These are phyloP conservation scores for Nakataea oryzae DNA, from an alignment of 2,329 filamentous ascomycete species.

Conservation along the genomic window DNA sequence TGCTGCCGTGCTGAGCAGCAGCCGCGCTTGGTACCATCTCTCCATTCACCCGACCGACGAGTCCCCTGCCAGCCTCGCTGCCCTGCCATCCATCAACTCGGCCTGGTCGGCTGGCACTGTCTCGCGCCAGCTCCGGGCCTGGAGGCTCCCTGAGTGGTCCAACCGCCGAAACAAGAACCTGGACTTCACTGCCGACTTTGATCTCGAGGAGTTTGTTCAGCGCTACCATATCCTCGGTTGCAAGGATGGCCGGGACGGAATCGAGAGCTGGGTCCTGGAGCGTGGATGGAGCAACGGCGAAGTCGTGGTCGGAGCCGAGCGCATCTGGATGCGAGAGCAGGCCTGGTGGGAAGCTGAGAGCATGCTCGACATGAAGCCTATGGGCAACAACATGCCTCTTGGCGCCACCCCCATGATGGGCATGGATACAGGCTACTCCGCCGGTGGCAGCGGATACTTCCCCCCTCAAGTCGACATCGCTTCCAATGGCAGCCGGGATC, in stretches of 20 bases:
- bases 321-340: conserved; percentile 88
- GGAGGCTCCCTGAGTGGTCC: conserved; percentile 92
- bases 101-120: conserved; percentile 90
- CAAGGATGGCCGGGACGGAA: conserved; percentile 79
- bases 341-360: conserved; percentile 98
- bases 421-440: conserved; percentile 65
- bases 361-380: conserved; percentile 82
- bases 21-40: conserved; percentile 91
- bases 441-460: conserved; percentile 61
- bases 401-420: conserved; percentile 25
- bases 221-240: conserved; percentile 80
- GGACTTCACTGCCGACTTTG: conserved; percentile 95
- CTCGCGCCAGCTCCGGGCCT: conserved; percentile 83
- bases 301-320: conserved; percentile 80
- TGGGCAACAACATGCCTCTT: conserved; percentile 23
- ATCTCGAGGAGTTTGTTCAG: conserved; percentile 80
- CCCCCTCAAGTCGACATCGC: conserved; percentile 48
- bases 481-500: conserved; percentile 60
- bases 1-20: conserved; percentile 62
- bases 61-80: conserved; percentile 62
- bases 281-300: conserved; percentile 98
- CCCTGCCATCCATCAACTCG: conserved; percentile 60
- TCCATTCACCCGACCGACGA: conserved; percentile 88
- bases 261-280: conserved; percentile 89
- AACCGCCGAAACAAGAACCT: conserved; percentile 84